phyloP scores from a whole-genome alignment of 73 alveolate genomes.

The Uronychia binucleata region DNA sequence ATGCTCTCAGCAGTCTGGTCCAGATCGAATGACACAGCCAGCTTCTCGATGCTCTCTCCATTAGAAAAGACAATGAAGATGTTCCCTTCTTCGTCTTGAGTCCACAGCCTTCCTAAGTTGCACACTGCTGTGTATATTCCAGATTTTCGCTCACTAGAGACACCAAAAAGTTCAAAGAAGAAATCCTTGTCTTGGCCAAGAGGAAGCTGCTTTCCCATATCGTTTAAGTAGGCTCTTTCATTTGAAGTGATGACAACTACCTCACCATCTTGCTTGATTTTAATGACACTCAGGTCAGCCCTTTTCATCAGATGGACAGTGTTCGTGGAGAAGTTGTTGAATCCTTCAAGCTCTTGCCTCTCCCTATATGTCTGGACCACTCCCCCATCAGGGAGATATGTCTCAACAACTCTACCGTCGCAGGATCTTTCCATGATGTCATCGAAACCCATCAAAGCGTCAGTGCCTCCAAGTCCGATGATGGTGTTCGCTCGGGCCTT shows the following conservation, averaged over 20 bases:
- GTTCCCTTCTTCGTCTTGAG: constrained; percentile 92
- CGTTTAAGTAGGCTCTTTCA: constrained; percentile 82
- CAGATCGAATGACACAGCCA: constrained; percentile 63
- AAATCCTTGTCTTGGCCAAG: constrained; percentile 81
- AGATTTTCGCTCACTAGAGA: constrained; percentile 84
- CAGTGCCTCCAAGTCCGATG: constrained; percentile 92
- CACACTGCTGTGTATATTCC: constrained; percentile 88
- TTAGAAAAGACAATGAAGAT: constrained; percentile 78
- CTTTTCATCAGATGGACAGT: constrained; percentile 72
- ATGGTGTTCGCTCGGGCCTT: constrained; percentile 90
- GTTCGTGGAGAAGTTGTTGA: constrained; percentile 76
- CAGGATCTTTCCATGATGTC: constrained; percentile 88
- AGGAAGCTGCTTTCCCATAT: constrained; percentile 70
- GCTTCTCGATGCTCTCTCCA: constrained; percentile 79
- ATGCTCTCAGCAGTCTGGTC: constrained; percentile 66
- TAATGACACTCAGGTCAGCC: constrained; percentile 79
- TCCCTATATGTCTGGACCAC: constrained; percentile 75
- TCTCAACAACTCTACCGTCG: constrained; percentile 83
- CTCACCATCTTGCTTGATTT: constrained; percentile 91
- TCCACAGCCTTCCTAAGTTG: constrained; percentile 83
- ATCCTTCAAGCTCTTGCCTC: constrained; percentile 85
- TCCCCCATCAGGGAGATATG: constrained; percentile 83
- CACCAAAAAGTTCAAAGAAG: constrained; percentile 87
- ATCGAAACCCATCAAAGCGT: constrained; percentile 91
- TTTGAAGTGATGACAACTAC: constrained; percentile 82